Conservation (phyloP, 345 rosid genomes). For the Linum trigynum region DNA sequence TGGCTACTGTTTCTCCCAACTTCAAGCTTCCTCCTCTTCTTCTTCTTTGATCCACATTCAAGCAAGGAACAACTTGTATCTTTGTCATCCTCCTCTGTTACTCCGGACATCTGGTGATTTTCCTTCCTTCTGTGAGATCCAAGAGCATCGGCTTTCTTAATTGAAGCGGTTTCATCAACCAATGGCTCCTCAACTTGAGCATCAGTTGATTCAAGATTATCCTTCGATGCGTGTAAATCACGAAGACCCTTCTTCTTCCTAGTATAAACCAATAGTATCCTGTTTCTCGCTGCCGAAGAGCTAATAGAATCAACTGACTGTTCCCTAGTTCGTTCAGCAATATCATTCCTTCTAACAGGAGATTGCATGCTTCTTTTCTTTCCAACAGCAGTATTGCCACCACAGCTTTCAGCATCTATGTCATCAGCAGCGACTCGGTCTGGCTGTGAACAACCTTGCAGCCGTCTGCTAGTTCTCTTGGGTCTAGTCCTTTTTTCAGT, state of each 20-base stretch:
- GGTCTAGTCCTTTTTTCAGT: slow-evolving; percentile 16
- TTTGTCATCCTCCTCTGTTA: neutral
- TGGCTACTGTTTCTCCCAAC: neutral
- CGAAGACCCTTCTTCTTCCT: neutral
- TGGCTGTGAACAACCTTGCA: no score
- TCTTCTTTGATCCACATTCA: neutral
- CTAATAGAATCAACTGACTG: neutral
- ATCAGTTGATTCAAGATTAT: neutral
- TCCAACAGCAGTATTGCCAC: no score
- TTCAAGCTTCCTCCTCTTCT: neutral
- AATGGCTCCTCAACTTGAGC: neutral
- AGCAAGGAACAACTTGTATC: neutral
- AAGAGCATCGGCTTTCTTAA: neutral
- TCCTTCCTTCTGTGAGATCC: neutral
- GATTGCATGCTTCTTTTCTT: neutral
- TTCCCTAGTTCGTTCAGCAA: neutral
- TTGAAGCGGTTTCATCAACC: neutral
- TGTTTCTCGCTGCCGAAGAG: neutral
- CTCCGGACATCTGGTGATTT: neutral
- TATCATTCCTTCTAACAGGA: neutral
- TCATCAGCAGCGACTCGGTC: no score
- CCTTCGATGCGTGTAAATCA: neutral
- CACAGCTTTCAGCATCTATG: no score
- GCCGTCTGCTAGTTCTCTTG: slow-evolving; percentile 7
- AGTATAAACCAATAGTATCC: neutral